These are phyloP conservation scores for Epichloe gansuensis DNA, from an alignment of 2,329 filamentous ascomycete species.

Conservation along the genomic window DNA sequence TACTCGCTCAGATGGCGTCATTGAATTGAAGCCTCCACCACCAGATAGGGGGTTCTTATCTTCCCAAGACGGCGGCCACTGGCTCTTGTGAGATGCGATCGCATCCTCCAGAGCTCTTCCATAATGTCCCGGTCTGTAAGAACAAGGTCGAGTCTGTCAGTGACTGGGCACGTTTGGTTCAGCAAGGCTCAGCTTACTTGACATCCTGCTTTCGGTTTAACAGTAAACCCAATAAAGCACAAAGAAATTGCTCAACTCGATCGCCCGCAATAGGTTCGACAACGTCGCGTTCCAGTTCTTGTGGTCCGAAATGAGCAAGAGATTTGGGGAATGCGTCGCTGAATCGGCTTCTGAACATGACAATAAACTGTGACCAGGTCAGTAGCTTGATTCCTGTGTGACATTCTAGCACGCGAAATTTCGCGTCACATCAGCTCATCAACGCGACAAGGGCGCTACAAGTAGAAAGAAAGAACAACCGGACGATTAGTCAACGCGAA, in stretches of 20 bases:
- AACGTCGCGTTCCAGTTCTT: conserved; percentile 85
- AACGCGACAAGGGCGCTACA: conserved; percentile 4
- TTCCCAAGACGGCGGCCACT: conserved; percentile 82
- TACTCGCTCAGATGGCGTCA: conserved; percentile 75
- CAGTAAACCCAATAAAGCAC: conserved; percentile 74
- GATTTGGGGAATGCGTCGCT: conserved; percentile 80
- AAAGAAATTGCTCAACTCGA: conserved; percentile 76
- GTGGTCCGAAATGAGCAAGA: conserved; percentile 78
- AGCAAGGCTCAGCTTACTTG: conserved; percentile 54
- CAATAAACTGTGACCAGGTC: conserved; percentile 63
- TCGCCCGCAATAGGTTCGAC: conserved; percentile 67
- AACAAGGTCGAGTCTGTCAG: background rate
- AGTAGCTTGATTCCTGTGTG: background rate
- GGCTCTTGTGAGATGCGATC: conserved; percentile 65
- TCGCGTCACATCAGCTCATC: conserved; percentile 34
- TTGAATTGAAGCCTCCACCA: conserved; percentile 65
- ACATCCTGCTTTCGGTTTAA: conserved; percentile 97
- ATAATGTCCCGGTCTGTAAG: conserved; percentile 75
- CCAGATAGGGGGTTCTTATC: conserved; percentile 78
- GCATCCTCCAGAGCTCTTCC: conserved; percentile 89
- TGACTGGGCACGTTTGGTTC: background rate
- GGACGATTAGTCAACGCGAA: background rate
- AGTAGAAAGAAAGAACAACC: background rate
- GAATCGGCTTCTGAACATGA: conserved; percentile 95
- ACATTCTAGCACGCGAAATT: conserved; percentile 32